Base-by-base conservation (phyloP, 305 asterid genomes). In the Striga hermonthica region DNA sequence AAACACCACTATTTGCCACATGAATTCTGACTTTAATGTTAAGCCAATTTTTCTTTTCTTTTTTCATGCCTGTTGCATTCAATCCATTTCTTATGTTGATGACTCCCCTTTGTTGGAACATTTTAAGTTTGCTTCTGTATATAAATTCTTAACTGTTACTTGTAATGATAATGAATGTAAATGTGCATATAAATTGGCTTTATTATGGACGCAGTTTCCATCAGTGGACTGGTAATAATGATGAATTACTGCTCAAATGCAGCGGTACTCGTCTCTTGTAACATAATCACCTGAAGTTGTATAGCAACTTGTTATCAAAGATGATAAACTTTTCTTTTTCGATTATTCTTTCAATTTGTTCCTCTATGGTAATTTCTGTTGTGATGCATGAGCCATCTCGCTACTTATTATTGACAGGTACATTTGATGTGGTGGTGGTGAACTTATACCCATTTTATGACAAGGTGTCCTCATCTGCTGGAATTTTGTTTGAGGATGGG, bases 371-470 rank as follows among this genome's bases (percentile, higher is more conserved):
- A 50, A 40, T 72, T 10, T 15, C 59, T n/a, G 58, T 59, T 28
- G 36, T 61, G 66, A 71, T 64, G 62, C 62, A 48, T 37, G 9
- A 54, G 61, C 36, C 31, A 22, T 64, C 74, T 69, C 60, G 72
- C 44, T 48, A 68, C 56, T 48, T 31, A 75, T 77, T 54, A 47
- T 57, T 53, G 77, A 50, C 82, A 93, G 98, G 97, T 74, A 90
- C 92, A 38, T 88, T 90, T 82, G 98, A 93, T 79, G 85, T 93
- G 67, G 96, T 93, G 58, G 95, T 93, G 74, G 98, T 93, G 71
- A 93, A 93, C 82, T 78, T 93, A 58, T 93, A 93, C 81, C 97
- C 98, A 34, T 93, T 93, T 76, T 93, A 93, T 60, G 85, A 80
- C 62, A 90, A 84, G 81, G 97, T 90, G 75, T 77, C 97, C 60